phyloP scores from a whole-genome alignment of 2,329 filamentous ascomycete species.

The Sporothrix phasma region DNA sequence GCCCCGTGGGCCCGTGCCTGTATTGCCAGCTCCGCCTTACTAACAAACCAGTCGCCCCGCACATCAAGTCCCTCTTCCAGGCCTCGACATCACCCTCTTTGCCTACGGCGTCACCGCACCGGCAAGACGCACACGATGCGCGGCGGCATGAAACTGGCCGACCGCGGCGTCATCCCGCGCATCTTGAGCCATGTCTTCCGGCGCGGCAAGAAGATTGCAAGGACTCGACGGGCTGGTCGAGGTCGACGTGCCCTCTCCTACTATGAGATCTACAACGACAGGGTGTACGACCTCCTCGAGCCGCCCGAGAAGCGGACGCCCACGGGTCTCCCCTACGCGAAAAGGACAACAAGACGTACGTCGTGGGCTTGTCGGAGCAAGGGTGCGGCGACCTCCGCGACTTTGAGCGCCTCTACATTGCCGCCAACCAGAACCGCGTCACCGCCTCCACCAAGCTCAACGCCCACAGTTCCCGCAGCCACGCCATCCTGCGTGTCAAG shows the following conservation, averaged over 20 bases:
- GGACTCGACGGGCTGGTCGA: slow-evolving; percentile 61
- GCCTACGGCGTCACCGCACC: slow-evolving; percentile 86
- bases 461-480: slow-evolving; percentile 78
- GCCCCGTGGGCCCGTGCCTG: no score
- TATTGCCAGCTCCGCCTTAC: no score
- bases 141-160: slow-evolving; percentile 74
- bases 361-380: slow-evolving; percentile 76
- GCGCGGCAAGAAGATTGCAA: slow-evolving; percentile 74
- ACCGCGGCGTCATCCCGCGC: slow-evolving; percentile 79
- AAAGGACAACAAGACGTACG: slow-evolving; percentile 76
- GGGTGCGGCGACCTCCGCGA: slow-evolving; percentile 78
- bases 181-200: slow-evolving; percentile 79
- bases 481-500: slow-evolving; percentile 86
- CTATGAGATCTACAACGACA: slow-evolving; percentile 96
- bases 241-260: slow-evolving; percentile 74
- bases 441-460: slow-evolving; percentile 89
- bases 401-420: slow-evolving; percentile 81
- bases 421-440: slow-evolving; percentile 81
- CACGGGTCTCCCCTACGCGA: slow-evolving; percentile 71
- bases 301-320: slow-evolving; percentile 76
- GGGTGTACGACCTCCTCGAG: slow-evolving; percentile 85
- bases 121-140: slow-evolving; percentile 97
- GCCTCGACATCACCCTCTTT: slow-evolving; percentile 80
- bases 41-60: slow-evolving; percentile 59
- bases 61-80: slow-evolving; percentile 83